A percentile compares a stretch with the other conserved stretches of the same genome.
Conservation (phyloP, 345 rosid genomes). For the Eucalyptus cloeziana region DNA sequence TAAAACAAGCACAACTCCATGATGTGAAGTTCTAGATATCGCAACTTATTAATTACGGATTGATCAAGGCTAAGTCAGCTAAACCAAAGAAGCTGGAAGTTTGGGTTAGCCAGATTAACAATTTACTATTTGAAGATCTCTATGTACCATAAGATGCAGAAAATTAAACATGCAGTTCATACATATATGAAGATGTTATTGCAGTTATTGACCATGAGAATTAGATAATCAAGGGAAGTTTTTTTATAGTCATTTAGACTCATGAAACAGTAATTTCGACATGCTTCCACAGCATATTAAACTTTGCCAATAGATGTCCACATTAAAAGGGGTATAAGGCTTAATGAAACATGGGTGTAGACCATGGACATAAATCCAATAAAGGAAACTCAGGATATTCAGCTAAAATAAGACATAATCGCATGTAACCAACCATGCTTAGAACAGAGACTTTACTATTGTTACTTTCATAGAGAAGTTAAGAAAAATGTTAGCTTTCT, state of each 20-base stretch:
- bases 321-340: neutral
- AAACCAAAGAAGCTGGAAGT: neutral
- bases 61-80: neutral
- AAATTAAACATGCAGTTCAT: neutral
- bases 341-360: neutral
- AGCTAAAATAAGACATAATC: neutral
- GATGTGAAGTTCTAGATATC: neutral
- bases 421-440: neutral
- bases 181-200: neutral
- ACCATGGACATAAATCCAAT: neutral
- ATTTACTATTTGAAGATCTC: neutral
- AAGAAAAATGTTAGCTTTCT: neutral
- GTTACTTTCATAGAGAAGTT: neutral
- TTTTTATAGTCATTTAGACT: neutral
- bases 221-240: neutral
- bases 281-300: neutral
- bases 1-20: neutral
- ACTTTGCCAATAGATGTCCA: neutral
- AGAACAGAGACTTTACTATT: neutral
- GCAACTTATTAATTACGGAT: neutral
- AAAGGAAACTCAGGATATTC: neutral
- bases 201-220: neutral
- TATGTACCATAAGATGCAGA: neutral
- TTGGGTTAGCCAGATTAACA: neutral
- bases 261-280: neutral